Percentiles rank a stretch among this genome's conserved stretches.
Conservation (phyloP, 768 basidiomycete species). For the Galerina marginata region DNA sequence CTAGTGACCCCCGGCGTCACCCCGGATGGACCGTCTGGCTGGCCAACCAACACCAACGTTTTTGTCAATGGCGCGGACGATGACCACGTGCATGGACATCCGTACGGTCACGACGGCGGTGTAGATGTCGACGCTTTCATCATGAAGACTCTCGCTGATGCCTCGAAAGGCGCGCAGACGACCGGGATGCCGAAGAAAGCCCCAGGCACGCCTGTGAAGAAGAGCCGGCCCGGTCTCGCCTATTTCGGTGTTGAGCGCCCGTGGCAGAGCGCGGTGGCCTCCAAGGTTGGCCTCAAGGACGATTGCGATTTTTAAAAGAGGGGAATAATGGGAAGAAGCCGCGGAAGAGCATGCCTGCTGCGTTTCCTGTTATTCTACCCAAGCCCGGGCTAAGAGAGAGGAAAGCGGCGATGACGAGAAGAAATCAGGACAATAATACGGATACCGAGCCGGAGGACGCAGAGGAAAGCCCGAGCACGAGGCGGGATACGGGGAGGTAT, state of each 20-base stretch:
- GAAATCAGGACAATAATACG: background rate
- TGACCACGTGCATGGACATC: slow-evolving; percentile 13
- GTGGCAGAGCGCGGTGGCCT: slow-evolving; percentile 82
- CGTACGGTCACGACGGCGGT: slow-evolving; percentile 23
- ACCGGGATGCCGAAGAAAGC: slow-evolving; percentile 59
- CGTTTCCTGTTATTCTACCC: slow-evolving; percentile 50
- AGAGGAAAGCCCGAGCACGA: slow-evolving; percentile 67
- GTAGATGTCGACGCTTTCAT: slow-evolving; percentile 74
- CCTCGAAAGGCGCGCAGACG: slow-evolving; percentile 45
- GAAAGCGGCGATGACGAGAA: too few species aligned
- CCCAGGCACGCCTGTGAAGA: slow-evolving; percentile 87
- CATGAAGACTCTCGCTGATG: slow-evolving; percentile 65
- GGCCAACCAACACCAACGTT: slow-evolving; percentile 55
- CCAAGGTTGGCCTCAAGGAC: slow-evolving; percentile 63
- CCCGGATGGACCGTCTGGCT: slow-evolving; percentile 61
- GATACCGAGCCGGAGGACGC: slow-evolving; percentile 67
- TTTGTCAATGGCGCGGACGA: slow-evolving; percentile 50
- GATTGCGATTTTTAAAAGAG: slow-evolving; percentile 40
- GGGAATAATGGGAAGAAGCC: slow-evolving; percentile 51
- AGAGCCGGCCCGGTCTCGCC: slow-evolving; percentile 52
- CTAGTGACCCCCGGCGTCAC: slow-evolving; percentile 72
- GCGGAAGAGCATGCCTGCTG: slow-evolving; percentile 79
- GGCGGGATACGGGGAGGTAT: slow-evolving; percentile 53
- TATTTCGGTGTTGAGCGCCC: slow-evolving; percentile 64
- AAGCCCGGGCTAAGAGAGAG: too few species aligned